phyloP scores from a whole-genome alignment of 805 yeast genomes.

The Ascoidea asiatica region DNA sequence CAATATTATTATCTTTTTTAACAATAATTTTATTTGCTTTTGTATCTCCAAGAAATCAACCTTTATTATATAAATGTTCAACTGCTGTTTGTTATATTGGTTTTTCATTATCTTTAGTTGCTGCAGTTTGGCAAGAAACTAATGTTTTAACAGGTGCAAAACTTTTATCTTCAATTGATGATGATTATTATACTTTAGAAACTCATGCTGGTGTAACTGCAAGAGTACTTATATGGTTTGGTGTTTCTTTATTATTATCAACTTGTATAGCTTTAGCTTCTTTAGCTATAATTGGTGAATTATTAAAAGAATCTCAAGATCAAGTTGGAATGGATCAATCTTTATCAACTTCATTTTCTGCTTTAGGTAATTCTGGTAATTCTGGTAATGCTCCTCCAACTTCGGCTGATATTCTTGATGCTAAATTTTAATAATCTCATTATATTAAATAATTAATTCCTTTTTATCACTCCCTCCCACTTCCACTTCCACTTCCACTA shows the following conservation, averaged over 20 bases:
- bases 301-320: not conserved
- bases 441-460: too few species aligned
- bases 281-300: conserved; percentile 1
- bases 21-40: conserved; percentile 6
- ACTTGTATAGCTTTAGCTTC: conserved; percentile 3
- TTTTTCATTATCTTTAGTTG: conserved; percentile 9
- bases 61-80: conserved; percentile 2
- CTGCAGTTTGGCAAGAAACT: conserved; percentile 13
- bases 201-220: conserved; percentile 10
- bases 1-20: conserved; percentile 8
- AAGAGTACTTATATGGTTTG: conserved; percentile 10
- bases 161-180: conserved; percentile 9
- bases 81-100: conserved; percentile 3
- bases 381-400: too few species aligned
- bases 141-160: conserved; percentile 10
- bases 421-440: too few species aligned
- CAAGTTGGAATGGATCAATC: not conserved
- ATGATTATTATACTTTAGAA: conserved; percentile 8
- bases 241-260: conserved; percentile 8
- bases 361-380: too few species aligned
- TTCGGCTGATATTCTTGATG: too few species aligned
- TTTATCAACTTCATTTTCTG: too few species aligned
- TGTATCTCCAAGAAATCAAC: conserved; percentile 3
- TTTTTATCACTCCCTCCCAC: too few species aligned
- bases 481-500: too few species aligned